Conservation (phyloP, 768 basidiomycete genomes). For the Agaricus sinodeliciosus region DNA sequence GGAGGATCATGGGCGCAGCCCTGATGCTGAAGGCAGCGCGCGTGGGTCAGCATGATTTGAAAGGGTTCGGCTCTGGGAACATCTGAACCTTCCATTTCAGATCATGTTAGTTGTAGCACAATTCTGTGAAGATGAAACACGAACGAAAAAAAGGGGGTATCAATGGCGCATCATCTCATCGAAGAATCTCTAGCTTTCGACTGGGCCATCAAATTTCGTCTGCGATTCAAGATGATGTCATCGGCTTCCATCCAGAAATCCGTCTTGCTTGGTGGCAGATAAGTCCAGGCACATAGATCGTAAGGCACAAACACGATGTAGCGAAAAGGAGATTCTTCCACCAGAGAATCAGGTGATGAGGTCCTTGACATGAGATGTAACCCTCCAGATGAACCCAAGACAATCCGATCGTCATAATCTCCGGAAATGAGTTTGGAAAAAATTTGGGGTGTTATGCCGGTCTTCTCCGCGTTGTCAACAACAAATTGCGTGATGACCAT, state of each 20-base stretch:
- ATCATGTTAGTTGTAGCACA: too few species aligned
- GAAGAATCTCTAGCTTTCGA: too few species aligned
- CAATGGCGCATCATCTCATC: too few species aligned
- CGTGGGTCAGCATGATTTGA: too few species aligned
- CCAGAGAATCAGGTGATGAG: not conserved
- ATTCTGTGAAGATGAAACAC: too few species aligned
- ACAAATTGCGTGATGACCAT: not conserved
- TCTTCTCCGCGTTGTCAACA: too few species aligned
- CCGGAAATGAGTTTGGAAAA: not conserved
- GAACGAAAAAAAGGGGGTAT: too few species aligned
- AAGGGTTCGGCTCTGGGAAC: too few species aligned
- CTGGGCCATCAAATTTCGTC: not conserved
- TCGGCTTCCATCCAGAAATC: slow-evolving; percentile 9
- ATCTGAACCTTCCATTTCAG: too few species aligned
- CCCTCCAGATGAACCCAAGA: slow-evolving; percentile 6
- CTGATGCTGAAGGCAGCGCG: too few species aligned
- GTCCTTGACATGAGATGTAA: not conserved
- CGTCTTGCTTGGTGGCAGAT: not conserved
- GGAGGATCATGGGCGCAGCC: too few species aligned
- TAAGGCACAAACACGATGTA: slow-evolving; percentile 2
- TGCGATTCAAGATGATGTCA: not conserved
- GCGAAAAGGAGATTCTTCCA: not conserved
- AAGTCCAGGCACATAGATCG: slow-evolving; percentile 3
- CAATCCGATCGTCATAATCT: slow-evolving; percentile 2
- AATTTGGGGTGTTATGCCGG: not conserved